Evolutionary conservation across 1,284 basidiomycete genomes (phyloP).

Genomic region (Hymenochaete sp.): DNA sequence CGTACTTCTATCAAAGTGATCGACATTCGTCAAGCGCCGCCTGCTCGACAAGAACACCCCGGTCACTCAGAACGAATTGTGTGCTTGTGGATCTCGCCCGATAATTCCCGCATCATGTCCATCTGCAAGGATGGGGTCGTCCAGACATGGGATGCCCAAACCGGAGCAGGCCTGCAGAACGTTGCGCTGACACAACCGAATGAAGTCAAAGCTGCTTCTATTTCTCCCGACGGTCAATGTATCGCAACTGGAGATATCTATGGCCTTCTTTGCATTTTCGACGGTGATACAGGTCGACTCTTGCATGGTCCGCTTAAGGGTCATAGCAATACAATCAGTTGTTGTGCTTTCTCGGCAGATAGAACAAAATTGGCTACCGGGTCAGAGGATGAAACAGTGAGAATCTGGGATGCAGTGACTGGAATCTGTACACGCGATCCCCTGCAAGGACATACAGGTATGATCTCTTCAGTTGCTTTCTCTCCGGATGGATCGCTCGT

Average conservation of each 20-base stretch:
- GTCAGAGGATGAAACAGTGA: slow-evolving; percentile 13
- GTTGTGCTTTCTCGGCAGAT: background rate
- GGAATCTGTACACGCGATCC: background rate
- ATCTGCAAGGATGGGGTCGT: slow-evolving; percentile 13
- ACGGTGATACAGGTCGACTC: background rate
- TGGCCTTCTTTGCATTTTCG: slow-evolving; percentile 3
- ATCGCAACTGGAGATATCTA: slow-evolving; percentile 1
- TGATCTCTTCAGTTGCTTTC: slow-evolving; percentile 6
- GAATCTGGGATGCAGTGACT: slow-evolving; percentile 15
- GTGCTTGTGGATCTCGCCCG: no score
- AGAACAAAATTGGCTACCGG: slow-evolving; percentile 4
- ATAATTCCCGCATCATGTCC: slow-evolving; percentile 5
- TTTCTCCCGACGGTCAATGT: slow-evolving; percentile 5
- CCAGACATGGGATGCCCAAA: slow-evolving; percentile 43
- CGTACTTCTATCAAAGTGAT: no score
- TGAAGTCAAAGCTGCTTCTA: no score
- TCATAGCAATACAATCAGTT: background rate
- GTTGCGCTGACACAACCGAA: no score
- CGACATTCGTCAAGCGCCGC: no score
- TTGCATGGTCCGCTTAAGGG: no score
- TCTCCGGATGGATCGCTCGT: slow-evolving; percentile 6
- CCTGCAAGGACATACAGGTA: slow-evolving; percentile 1
- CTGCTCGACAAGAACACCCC: background rate
- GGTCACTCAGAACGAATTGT: no score
- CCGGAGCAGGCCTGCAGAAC: no score